Percentiles rank a stretch among this genome's conserved stretches.
These are phyloP conservation scores for Pyronema domesticum DNA, from an alignment of 495 filamentous ascomycete genomes.

Conservation along the genomic window DNA sequence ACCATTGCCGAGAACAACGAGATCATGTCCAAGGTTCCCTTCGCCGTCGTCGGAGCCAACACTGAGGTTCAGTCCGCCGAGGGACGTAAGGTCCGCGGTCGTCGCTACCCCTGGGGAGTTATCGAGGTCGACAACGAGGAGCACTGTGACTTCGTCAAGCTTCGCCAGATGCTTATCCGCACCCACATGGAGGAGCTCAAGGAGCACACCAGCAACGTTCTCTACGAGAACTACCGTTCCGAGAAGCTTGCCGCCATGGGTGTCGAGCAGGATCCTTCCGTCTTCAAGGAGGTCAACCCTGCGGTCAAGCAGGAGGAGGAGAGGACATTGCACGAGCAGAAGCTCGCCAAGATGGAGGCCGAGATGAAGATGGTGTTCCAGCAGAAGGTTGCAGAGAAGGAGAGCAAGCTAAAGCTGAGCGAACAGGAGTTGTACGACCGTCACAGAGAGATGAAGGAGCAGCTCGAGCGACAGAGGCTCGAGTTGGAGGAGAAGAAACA, in stretches of 20 bases:
- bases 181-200: constrained; percentile 99
- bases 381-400: constrained; percentile 98
- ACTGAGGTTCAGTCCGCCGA: constrained; percentile 76
- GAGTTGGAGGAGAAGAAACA: constrained; percentile 96
- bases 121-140: constrained; percentile 99
- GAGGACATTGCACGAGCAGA: constrained; percentile 93
- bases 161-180: constrained; percentile 98
- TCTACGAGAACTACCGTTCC: constrained; percentile 99
- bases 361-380: constrained; percentile 99
- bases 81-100: constrained; percentile 88
- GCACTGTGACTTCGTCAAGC: constrained; percentile 98
- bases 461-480: constrained; percentile 78
- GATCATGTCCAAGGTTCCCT: constrained; percentile 99
- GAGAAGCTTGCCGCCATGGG: constrained; percentile 98
- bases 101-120: constrained; percentile 93
- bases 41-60: constrained; percentile 93
- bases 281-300: constrained; percentile 99
- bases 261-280: constrained; percentile 91
- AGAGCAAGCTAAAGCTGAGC: constrained; percentile 97
- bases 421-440: constrained; percentile 96
- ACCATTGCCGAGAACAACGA: constrained; percentile 99
- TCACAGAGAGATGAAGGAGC: constrained; percentile 99
- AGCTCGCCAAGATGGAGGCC: constrained; percentile 98
- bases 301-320: constrained; percentile 99
- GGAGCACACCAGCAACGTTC: constrained; percentile 96